Evolutionary conservation across 805 yeast species (phyloP).

Genomic region (Sugiyamaella boreocaroliniensis): DNA sequence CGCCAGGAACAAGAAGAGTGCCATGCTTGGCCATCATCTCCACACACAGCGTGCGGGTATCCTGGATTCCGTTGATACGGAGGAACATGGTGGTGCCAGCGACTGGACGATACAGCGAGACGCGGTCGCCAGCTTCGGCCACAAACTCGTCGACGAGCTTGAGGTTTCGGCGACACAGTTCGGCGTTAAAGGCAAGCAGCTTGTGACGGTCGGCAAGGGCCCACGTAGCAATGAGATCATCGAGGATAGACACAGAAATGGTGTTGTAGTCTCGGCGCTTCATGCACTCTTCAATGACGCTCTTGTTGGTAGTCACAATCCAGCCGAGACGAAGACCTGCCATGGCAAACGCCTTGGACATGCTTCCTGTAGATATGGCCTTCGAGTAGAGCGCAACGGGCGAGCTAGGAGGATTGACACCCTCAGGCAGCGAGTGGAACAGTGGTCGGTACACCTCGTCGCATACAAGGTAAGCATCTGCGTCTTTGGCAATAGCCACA

Average conservation of each 20-base stretch:
- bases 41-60: constrained; percentile 33
- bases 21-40: constrained; percentile 34
- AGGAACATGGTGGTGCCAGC: constrained; percentile 46
- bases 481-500: constrained; percentile 34
- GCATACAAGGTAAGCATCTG: constrained; percentile 35
- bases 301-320: constrained; percentile 37
- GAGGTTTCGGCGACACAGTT: constrained; percentile 37
- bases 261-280: constrained; percentile 45
- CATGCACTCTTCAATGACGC: constrained; percentile 30
- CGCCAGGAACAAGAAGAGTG: constrained; percentile 45
- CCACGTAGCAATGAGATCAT: constrained; percentile 41
- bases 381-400: constrained; percentile 38
- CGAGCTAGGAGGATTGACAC: constrained; percentile 32
- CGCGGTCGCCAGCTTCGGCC: constrained; percentile 27
- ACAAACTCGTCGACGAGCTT: constrained; percentile 33
- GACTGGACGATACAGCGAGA: constrained; percentile 39
- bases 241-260: constrained; percentile 43
- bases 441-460: constrained; percentile 54
- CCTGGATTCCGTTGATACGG: constrained; percentile 28
- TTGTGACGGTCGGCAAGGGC: constrained; percentile 34
- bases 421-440: constrained; percentile 34
- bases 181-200: constrained; percentile 37
- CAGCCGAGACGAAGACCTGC: constrained; percentile 53
- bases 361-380: constrained; percentile 43
- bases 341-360: constrained; percentile 48